These are phyloP conservation scores for Balakata baccata DNA, from an alignment of 345 rosid species.

Conservation along the genomic window DNA sequence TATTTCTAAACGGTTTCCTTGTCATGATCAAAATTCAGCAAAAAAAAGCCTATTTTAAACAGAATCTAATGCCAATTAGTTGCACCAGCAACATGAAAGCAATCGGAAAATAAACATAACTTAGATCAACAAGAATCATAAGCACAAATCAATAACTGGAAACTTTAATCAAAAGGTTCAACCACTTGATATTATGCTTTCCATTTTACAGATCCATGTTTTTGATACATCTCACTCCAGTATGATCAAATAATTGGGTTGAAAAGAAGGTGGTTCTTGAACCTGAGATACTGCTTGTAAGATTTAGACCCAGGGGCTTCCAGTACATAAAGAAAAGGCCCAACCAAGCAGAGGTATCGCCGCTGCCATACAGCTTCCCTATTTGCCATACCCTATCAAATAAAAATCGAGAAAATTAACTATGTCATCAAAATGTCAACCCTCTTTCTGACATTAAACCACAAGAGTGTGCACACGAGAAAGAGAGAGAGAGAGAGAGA, in stretches of 20 bases:
- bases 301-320: slow-evolving; percentile 71
- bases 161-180: not conserved
- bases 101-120: not conserved
- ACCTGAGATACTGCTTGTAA: slow-evolving; percentile 89
- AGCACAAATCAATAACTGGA: not conserved
- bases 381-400: slow-evolving; percentile 69
- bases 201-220: not conserved
- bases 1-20: not conserved
- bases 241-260: not conserved
- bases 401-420: slow-evolving; percentile 8
- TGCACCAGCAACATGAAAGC: not conserved
- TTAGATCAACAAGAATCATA: not conserved
- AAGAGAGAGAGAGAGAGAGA: slow-evolving; percentile 15
- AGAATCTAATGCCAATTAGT: not conserved
- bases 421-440: not conserved
- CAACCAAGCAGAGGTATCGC: slow-evolving; percentile 80
- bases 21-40: not conserved
- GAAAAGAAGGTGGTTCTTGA: slow-evolving; percentile 14
- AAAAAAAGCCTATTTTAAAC: not conserved
- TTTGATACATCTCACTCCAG: not conserved
- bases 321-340: slow-evolving; percentile 78
- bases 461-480: too few relatives aligned
- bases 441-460: not conserved
- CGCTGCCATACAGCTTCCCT: slow-evolving; percentile 95
- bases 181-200: not conserved